Percentiles rank a stretch among this genome's conserved stretches.
Evolutionary conservation across 192 early-diverging fungal species (phyloP).

Genomic region (Coemansia sp.): DNA sequence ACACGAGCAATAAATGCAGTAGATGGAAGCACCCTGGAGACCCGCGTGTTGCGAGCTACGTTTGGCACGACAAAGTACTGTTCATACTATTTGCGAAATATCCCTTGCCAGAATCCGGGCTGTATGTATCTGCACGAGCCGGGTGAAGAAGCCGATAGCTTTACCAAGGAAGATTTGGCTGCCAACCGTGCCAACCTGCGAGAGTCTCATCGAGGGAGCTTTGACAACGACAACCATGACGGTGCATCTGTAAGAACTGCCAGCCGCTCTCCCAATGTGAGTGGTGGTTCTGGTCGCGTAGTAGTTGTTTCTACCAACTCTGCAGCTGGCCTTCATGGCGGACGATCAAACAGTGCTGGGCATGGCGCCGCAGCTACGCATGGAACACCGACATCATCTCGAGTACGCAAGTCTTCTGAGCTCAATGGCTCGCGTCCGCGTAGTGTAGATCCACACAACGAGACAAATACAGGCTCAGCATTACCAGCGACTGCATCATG

Average conservation of each 20-base stretch:
- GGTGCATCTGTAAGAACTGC: conserved; percentile 5
- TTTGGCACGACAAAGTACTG: conserved; percentile 99
- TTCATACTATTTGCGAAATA: conserved; percentile 87
- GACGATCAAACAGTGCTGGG: too few relatives aligned
- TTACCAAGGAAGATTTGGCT: conserved; percentile 84
- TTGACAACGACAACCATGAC: conserved; percentile 13
- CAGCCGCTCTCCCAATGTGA: conserved; percentile 13
- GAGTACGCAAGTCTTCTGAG: conserved; percentile 28
- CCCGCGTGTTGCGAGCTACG: conserved; percentile 85
- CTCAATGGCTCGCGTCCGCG: conserved; percentile 23
- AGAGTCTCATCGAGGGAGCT: not conserved
- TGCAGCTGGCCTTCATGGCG: too few relatives aligned
- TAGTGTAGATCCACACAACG: conserved; percentile 34
- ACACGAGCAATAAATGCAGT: conserved; percentile 89
- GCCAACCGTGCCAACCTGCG: conserved; percentile 35
- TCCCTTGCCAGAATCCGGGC: conserved; percentile 85
- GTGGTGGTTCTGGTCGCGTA: not conserved
- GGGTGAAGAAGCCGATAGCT: conserved; percentile 89
- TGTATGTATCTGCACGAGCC: conserved; percentile 97
- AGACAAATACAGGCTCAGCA: conserved; percentile 29
- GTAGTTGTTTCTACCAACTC: not conserved
- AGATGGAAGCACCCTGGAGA: conserved; percentile 86
- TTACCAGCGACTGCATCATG: conserved; percentile 52
- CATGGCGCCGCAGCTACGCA: not conserved
- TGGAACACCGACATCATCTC: conserved; percentile 15